Conservation (phyloP, 306 rosid species). For the Mucuna pruriens region DNA sequence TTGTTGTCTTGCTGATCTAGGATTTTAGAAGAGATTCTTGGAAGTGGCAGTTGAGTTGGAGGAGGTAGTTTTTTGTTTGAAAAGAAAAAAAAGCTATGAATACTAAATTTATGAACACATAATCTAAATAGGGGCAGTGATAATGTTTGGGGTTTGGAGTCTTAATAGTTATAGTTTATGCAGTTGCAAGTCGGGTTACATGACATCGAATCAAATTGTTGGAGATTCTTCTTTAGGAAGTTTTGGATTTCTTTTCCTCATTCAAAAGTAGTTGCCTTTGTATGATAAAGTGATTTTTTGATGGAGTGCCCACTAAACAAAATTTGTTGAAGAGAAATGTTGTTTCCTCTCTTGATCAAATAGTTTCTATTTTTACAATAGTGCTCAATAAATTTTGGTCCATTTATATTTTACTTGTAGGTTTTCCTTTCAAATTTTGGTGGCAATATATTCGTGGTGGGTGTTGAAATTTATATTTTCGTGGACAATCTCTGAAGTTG, state of each 20-base stretch:
- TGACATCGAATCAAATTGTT: neutral
- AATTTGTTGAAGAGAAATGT: neutral
- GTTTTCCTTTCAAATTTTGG: too few species aligned
- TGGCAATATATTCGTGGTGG: too few species aligned
- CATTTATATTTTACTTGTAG: too few species aligned
- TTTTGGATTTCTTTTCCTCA: neutral
- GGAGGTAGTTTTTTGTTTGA: neutral
- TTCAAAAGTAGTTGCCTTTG: neutral
- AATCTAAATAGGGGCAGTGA: neutral
- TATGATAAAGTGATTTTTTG: neutral
- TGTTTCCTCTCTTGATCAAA: neutral
- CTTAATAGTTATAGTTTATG: too few species aligned
- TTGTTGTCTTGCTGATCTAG: too few species aligned
- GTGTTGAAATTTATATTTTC: too few species aligned
- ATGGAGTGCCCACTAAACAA: neutral
- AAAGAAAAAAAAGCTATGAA: neutral
- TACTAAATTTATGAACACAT: neutral
- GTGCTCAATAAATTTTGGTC: too few species aligned
- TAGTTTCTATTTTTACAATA: neutral
- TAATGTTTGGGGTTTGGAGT: too few species aligned
- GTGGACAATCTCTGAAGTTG: too few species aligned
- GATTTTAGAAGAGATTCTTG: neutral
- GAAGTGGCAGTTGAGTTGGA: neutral
- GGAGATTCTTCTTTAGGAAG: neutral
- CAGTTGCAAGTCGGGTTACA: too few species aligned